Percentiles rank a stretch among this genome's conserved stretches.
These are phyloP conservation scores for Cucumis melo DNA, from an alignment of 306 rosid species.

Conservation along the genomic window DNA sequence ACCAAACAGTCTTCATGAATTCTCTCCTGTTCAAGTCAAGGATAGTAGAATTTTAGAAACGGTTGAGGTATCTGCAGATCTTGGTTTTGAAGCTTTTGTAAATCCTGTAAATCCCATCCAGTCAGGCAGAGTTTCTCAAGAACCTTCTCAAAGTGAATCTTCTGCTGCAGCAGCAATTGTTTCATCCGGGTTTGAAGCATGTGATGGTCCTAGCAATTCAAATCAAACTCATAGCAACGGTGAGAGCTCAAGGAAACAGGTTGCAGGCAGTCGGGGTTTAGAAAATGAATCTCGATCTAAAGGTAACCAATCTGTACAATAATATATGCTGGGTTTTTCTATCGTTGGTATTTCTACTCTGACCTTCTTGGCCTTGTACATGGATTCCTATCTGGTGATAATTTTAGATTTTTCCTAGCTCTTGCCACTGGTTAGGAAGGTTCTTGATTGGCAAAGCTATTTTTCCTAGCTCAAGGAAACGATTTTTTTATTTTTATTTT, in stretches of 20 bases:
- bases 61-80: conserved; percentile 37
- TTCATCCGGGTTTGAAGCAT: conserved; percentile 75
- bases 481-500: background rate
- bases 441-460: background rate
- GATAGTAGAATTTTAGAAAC: conserved; percentile 26
- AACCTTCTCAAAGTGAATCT: conserved; percentile 90
- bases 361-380: background rate
- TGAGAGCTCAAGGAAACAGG: conserved; percentile 69
- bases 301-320: conserved; percentile 30
- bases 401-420: background rate
- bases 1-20: conserved; percentile 28
- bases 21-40: conserved; percentile 29
- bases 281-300: conserved; percentile 47
- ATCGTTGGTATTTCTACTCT: background rate
- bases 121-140: conserved; percentile 43
- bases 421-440: background rate
- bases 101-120: conserved; percentile 40
- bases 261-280: conserved; percentile 36
- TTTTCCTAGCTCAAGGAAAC: no score
- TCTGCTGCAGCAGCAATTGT: conserved; percentile 81
- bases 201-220: conserved; percentile 82
- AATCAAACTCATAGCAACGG: conserved; percentile 44
- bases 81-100: conserved; percentile 48
- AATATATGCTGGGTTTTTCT: background rate
- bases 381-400: background rate